These are phyloP conservation scores for Talaromyces islandicus DNA, from an alignment of 2,329 filamentous ascomycete species.

Conservation along the genomic window DNA sequence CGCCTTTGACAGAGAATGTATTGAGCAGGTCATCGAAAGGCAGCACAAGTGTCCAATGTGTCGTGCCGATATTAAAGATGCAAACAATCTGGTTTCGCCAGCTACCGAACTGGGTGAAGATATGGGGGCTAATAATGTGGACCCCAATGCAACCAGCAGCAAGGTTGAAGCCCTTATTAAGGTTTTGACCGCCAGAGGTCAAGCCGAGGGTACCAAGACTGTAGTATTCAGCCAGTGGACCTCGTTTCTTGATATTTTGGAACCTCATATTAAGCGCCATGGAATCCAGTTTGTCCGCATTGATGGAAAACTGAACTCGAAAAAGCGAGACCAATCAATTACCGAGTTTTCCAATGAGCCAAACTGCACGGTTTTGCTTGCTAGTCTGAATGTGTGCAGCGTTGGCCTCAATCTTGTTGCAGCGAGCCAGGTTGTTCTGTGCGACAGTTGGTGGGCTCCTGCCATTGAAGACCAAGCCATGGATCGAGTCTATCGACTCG, in stretches of 20 bases:
- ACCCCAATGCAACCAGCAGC: slow-evolving; percentile 64
- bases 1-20: slow-evolving; percentile 68
- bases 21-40: slow-evolving; percentile 64
- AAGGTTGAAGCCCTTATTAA: slow-evolving; percentile 76
- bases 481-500: slow-evolving; percentile 79
- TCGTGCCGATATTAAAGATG: slow-evolving; percentile 59
- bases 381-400: slow-evolving; percentile 73
- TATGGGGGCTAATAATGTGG: slow-evolving; percentile 46
- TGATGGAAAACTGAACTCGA: slow-evolving; percentile 70
- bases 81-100: slow-evolving; percentile 60
- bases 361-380: slow-evolving; percentile 68
- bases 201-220: slow-evolving; percentile 62
- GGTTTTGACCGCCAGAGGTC: slow-evolving; percentile 65
- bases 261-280: slow-evolving; percentile 58
- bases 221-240: slow-evolving; percentile 82
- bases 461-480: slow-evolving; percentile 90
- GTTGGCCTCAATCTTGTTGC: slow-evolving; percentile 82
- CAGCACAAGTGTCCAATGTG: slow-evolving; percentile 84
- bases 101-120: slow-evolving; percentile 51
- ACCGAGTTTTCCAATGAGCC: slow-evolving; percentile 61
- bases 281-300: slow-evolving; percentile 64
- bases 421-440: slow-evolving; percentile 77
- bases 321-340: slow-evolving; percentile 66
- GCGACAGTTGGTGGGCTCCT: slow-evolving; percentile 87
- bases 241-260: slow-evolving; percentile 68